These are phyloP conservation scores for Lunasporangiospora selenospora DNA, from an alignment of 192 early-diverging fungal species.

Conservation along the genomic window DNA sequence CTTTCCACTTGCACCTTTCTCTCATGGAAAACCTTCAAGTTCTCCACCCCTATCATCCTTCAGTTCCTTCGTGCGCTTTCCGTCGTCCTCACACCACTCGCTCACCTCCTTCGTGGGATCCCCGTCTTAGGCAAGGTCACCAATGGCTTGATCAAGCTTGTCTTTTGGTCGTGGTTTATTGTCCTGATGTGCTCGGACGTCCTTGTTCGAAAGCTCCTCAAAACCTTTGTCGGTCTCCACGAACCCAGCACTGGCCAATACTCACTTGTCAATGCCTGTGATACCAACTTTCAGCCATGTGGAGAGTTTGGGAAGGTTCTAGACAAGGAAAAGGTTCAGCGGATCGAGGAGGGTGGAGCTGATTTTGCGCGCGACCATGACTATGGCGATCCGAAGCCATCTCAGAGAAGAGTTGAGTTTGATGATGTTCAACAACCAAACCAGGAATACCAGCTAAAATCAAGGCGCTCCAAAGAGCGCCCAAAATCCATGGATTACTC, in stretches of 20 bases:
- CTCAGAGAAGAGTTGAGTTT: too few species aligned
- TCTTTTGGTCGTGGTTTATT: constrained; percentile 44
- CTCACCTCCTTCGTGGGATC: constrained; percentile 20
- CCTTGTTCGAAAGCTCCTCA: constrained; percentile 35
- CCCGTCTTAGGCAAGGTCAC: constrained; percentile 38
- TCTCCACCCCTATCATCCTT: constrained; percentile 37
- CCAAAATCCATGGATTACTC: constrained; percentile 35
- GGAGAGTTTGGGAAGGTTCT: constrained; percentile 44
- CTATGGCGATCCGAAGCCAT: constrained; percentile 36
- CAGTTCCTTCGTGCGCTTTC: constrained; percentile 20
- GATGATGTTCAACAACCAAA: constrained; percentile 3
- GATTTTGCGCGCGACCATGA: constrained; percentile 42
- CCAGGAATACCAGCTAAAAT: not conserved
- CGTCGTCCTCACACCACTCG: constrained; percentile 30
- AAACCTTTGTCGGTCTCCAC: constrained; percentile 40
- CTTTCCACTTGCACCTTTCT: constrained; percentile 42
- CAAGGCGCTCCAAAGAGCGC: constrained; percentile 10
- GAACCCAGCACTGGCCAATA: constrained; percentile 41
- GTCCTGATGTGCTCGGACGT: constrained; percentile 44
- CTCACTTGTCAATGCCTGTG: constrained; percentile 45
- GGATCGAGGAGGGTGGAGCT: constrained; percentile 39
- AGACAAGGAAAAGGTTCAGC: constrained; percentile 33
- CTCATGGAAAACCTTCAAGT: constrained; percentile 41
- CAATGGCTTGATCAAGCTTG: constrained; percentile 37
- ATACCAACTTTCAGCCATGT: constrained; percentile 48